These are phyloP conservation scores for Stachybotrys chartarum DNA, from an alignment of 2,329 filamentous ascomycete species.

Conservation along the genomic window DNA sequence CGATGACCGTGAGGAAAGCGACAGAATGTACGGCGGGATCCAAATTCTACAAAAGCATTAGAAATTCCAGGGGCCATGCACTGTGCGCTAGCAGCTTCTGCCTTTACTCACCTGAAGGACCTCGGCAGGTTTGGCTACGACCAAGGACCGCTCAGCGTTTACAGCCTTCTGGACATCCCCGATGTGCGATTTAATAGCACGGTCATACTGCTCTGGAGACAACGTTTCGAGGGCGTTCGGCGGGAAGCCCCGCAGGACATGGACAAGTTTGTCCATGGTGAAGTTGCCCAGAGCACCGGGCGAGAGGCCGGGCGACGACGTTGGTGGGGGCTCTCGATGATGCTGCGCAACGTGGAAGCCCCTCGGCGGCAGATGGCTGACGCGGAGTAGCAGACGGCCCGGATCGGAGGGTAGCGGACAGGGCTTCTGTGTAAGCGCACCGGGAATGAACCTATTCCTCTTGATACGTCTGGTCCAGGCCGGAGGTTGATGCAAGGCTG, in stretches of 20 bases:
- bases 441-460: too few species aligned
- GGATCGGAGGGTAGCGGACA: too few species aligned
- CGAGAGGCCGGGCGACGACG: not conserved
- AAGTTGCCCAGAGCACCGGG: constrained; percentile 1
- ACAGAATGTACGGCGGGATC: constrained; percentile 42
- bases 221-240: constrained; percentile 18
- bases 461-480: too few species aligned
- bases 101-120: constrained; percentile 31
- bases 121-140: constrained; percentile 25
- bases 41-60: not conserved
- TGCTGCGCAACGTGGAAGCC: not conserved
- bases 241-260: constrained; percentile 34
- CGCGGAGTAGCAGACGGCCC: too few species aligned
- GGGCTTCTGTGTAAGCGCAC: too few species aligned
- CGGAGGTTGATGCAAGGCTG: too few species aligned
- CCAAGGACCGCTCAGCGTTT: constrained; percentile 19
- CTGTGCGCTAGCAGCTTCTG: not conserved
- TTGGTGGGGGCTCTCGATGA: not conserved
- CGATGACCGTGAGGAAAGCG: constrained; percentile 42
- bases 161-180: constrained; percentile 29
- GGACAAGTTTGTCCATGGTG: constrained; percentile 22
- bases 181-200: constrained; percentile 28
- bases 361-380: too few species aligned
- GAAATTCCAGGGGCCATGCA: not conserved
- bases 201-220: constrained; percentile 29